Conservation (phyloP, 768 basidiomycete genomes). For the Xanthoconium stramineum region DNA sequence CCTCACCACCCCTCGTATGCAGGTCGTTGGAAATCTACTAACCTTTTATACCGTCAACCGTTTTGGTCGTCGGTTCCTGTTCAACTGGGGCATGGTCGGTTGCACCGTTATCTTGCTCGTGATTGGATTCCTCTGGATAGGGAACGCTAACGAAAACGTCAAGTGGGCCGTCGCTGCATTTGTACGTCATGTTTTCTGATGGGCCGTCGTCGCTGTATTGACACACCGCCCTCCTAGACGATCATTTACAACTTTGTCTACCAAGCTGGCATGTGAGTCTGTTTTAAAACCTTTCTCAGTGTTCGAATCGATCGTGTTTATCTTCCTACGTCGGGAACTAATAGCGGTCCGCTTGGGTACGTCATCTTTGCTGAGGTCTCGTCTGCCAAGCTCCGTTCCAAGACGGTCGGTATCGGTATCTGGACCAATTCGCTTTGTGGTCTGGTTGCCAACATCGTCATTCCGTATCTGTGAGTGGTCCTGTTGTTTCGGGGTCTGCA, state of each 20-base stretch:
- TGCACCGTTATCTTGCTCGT: slow-evolving; percentile 22
- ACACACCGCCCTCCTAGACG: slow-evolving; percentile 10
- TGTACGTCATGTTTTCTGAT: slow-evolving; percentile 2
- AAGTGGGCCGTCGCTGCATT: slow-evolving; percentile 25
- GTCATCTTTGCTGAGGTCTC: slow-evolving; percentile 30
- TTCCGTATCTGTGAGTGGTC: slow-evolving; percentile 19
- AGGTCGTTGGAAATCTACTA: slow-evolving; percentile 27
- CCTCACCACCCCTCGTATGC: not conserved
- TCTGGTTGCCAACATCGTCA: slow-evolving; percentile 25
- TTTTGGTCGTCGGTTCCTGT: slow-evolving; percentile 24
- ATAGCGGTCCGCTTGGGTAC: slow-evolving; percentile 26
- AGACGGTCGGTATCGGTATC: slow-evolving; percentile 28
- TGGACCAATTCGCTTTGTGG: slow-evolving; percentile 24
- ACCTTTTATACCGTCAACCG: slow-evolving; percentile 25
- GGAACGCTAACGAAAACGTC: slow-evolving; percentile 4
- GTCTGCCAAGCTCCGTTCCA: slow-evolving; percentile 29
- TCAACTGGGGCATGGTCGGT: slow-evolving; percentile 27
- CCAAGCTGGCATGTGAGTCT: slow-evolving; percentile 25
- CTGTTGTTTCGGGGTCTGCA: no score
- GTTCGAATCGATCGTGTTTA: not conserved
- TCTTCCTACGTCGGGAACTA: not conserved
- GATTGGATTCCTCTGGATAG: slow-evolving; percentile 30
- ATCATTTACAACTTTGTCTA: slow-evolving; percentile 31
- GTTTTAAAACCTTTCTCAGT: accelerated
- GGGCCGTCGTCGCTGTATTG: not conserved